phyloP scores from a whole-genome alignment of 2,329 filamentous ascomycete species.

The Coccinonectria pachysandricola region DNA sequence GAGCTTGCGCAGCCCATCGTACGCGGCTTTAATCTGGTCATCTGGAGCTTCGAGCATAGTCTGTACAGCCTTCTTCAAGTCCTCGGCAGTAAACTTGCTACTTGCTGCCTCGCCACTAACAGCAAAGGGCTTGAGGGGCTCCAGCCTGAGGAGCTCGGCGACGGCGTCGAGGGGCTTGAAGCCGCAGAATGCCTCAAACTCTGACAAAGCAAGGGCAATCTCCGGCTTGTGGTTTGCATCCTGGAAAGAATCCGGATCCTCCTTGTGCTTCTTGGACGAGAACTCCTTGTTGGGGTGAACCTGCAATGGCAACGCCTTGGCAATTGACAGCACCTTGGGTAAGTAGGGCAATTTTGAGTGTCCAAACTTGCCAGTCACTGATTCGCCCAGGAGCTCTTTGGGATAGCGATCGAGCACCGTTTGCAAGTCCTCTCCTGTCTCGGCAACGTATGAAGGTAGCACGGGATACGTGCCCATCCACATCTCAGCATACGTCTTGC shows the following conservation, averaged over 20 bases:
- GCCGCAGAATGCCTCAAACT: slow-evolving; percentile 67
- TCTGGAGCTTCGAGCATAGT: slow-evolving; percentile 42
- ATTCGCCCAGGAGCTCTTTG: slow-evolving; percentile 52
- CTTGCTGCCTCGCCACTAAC: slow-evolving; percentile 8
- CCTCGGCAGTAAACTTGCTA: slow-evolving; percentile 35
- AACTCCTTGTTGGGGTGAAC: slow-evolving; percentile 64
- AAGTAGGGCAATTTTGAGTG: slow-evolving; percentile 56
- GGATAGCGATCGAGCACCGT: slow-evolving; percentile 53
- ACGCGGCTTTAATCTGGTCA: slow-evolving; percentile 17
- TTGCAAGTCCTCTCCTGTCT: slow-evolving; percentile 52
- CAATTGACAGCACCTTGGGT: slow-evolving; percentile 67
- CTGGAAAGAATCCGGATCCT: slow-evolving; percentile 55
- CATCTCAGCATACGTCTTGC: slow-evolving; percentile 53
- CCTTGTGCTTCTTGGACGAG: slow-evolving; percentile 50
- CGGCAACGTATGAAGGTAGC: slow-evolving; percentile 53
- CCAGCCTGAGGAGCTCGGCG: slow-evolving; percentile 44
- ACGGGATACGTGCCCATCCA: slow-evolving; percentile 73
- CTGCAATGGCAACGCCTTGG: slow-evolving; percentile 64
- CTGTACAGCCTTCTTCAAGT: slow-evolving; percentile 43
- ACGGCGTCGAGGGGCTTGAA: slow-evolving; percentile 59
- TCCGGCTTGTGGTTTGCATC: slow-evolving; percentile 74
- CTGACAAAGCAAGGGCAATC: slow-evolving; percentile 60
- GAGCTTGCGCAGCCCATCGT: slow-evolving; percentile 18
- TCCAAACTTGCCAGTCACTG: slow-evolving; percentile 50
- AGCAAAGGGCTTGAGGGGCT: slow-evolving; percentile 12